phyloP scores from a whole-genome alignment of 1,284 basidiomycete species.

The Rhodotorula sp. region DNA sequence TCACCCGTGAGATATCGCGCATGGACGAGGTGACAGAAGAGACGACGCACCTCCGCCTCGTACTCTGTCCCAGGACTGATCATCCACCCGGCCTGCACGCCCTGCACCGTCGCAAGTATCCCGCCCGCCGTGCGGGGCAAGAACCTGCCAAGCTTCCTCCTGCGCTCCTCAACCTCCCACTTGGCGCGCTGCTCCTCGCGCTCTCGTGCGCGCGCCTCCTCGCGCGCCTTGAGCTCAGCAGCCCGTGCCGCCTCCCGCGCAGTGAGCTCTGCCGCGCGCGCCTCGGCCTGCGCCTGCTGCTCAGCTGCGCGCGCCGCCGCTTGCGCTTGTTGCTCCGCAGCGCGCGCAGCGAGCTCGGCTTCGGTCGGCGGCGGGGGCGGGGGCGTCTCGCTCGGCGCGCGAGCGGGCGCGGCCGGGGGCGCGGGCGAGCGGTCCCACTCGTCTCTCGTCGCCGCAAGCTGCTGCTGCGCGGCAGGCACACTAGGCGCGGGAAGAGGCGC shows the following conservation, averaged over 20 bases:
- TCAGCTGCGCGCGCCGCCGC: too few species aligned
- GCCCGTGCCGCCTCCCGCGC: background rate
- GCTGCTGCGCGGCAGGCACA: background rate
- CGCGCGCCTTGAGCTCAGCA: background rate
- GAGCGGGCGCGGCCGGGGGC: background rate
- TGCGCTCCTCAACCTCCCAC: conserved; percentile 1
- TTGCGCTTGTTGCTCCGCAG: background rate
- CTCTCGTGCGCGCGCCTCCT: background rate
- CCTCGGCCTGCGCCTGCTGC: background rate
- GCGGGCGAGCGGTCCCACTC: background rate
- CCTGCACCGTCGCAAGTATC: conserved; percentile 4
- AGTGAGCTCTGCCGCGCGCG: background rate
- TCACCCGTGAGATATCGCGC: too few species aligned
- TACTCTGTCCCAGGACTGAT: conserved; percentile 15
- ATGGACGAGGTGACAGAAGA: background rate
- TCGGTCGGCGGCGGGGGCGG: background rate
- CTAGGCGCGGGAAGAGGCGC: background rate
- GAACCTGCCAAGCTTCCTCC: conserved; percentile 9
- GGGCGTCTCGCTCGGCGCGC: background rate
- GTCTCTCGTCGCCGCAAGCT: background rate
- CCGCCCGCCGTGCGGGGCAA: conserved; percentile 24
- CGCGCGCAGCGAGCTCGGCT: background rate
- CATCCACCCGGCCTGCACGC: conserved; percentile 7
- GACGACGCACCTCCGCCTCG: conserved; percentile 19
- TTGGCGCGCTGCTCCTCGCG: background rate